phyloP scores from a whole-genome alignment of 2,329 filamentous ascomycete species.

The Stemphylium vesicarium region DNA sequence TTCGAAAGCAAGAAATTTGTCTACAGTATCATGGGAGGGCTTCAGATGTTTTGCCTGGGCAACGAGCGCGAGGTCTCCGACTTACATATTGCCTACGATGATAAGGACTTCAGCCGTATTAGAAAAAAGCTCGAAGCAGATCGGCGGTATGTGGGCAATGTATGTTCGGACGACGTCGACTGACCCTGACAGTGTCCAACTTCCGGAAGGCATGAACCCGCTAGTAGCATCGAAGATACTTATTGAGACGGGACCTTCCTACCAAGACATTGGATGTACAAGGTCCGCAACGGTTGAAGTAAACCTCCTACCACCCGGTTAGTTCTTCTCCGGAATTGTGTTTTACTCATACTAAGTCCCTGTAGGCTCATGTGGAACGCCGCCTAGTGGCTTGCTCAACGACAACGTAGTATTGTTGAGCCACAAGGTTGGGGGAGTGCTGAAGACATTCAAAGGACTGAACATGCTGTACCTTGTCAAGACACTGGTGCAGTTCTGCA shows the following conservation, averaged over 20 bases:
- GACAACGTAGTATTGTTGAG: slow-evolving; percentile 37
- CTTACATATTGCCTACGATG: slow-evolving; percentile 44
- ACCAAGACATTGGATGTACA: slow-evolving; percentile 36
- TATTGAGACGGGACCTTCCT: slow-evolving; percentile 40
- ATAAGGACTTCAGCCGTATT: slow-evolving; percentile 37
- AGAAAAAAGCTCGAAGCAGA: slow-evolving; percentile 37
- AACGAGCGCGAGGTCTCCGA: slow-evolving; percentile 39
- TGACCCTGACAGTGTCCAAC: slow-evolving; percentile 31
- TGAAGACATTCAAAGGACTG: slow-evolving; percentile 35
- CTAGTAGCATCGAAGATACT: slow-evolving; percentile 40
- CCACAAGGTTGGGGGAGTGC: slow-evolving; percentile 30
- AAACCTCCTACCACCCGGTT: slow-evolving; percentile 41
- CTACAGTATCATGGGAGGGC: slow-evolving; percentile 39
- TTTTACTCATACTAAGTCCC: slow-evolving; percentile 9
- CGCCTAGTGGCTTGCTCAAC: slow-evolving; percentile 29
- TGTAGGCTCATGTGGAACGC: slow-evolving; percentile 37
- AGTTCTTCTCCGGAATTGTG: not conserved
- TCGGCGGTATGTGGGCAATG: slow-evolving; percentile 26
- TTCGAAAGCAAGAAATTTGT: slow-evolving; percentile 43
- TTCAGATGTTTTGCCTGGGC: slow-evolving; percentile 43
- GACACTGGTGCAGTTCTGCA: slow-evolving; percentile 34
- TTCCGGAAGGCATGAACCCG: slow-evolving; percentile 40
- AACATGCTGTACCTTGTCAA: slow-evolving; percentile 40
- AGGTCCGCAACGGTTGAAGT: slow-evolving; percentile 38
- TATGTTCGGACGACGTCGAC: not conserved